Conservation (phyloP, 2,329 filamentous ascomycete genomes). For the Zymoseptoria crescenta region DNA sequence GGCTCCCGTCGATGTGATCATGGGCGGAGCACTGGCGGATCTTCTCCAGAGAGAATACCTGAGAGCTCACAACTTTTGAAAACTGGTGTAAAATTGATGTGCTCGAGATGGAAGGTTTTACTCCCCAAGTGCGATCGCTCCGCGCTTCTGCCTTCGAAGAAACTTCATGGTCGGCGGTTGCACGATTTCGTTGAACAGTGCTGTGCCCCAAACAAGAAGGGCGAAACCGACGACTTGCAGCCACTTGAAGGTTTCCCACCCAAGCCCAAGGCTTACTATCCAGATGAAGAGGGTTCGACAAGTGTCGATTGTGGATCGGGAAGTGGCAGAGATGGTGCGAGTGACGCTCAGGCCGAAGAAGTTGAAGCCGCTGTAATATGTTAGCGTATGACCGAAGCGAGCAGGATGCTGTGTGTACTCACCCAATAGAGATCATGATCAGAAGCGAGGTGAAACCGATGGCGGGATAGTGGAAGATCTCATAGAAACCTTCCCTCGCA, state of each 20-base stretch:
- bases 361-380: constrained; percentile 71
- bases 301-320: constrained; percentile 92
- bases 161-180: constrained; percentile 52
- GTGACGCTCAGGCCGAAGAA: constrained; percentile 97
- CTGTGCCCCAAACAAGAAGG: constrained; percentile 90
- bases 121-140: constrained; percentile 11
- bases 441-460: constrained; percentile 72
- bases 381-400: constrained; percentile 9
- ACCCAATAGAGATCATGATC: constrained; percentile 98
- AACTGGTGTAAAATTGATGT: background rate
- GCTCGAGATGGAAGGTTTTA: background rate
- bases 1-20: constrained; percentile 24
- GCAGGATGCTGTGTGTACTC: constrained; percentile 33
- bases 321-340: constrained; percentile 79
- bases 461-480: constrained; percentile 64
- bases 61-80: constrained; percentile 25
- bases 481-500: constrained; percentile 71
- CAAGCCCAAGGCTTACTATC: constrained; percentile 84
- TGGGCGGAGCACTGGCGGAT: constrained; percentile 26
- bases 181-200: constrained; percentile 93
- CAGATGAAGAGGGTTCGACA: constrained; percentile 97
- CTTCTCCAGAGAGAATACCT: constrained; percentile 26
- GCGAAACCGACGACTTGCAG: constrained; percentile 85
- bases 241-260: constrained; percentile 98
- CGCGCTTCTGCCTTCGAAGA: constrained; percentile 20